Evolutionary conservation across 2,329 filamentous ascomycete genomes (phyloP), one percentile per base, ranked within the genome.

Genomic region (Hypoxylon sp.): DNA sequence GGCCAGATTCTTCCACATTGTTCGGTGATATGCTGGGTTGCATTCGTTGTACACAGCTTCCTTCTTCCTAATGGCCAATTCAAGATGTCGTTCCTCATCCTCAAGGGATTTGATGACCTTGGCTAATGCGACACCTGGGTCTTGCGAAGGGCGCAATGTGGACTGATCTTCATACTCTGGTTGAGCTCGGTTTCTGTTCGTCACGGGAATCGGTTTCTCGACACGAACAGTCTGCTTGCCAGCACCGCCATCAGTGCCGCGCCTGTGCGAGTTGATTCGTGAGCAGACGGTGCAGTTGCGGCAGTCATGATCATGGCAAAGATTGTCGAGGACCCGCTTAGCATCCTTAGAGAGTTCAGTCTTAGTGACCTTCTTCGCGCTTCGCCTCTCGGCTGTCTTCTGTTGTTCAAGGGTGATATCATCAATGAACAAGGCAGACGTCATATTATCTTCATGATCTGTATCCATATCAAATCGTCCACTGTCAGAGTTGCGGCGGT

Each of bases 81-180:
- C 91, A 58, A 97, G 81, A 76, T 97, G 92, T 11, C 86, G 85
- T 48, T 94, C 86, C 78, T 97, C 94, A 76, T 97, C 93, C 72
- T 93, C 85, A 2, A 97, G 82, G 6, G 89, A 87, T 80, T 97
- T 96, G 77, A 97, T 90, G 21, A 97, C 92, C n/a, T 90, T 88
- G 6, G 92, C 91, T 23, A 97, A 87, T 9, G 93, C 93, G 46
- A 90, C 80, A 3, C 87, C 89, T 0, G 93, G 93, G 1, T 88
- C 82, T 75, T 93, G 90, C 0, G 90, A 85, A 5, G 91, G 89
- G 4, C 91, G 89, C 73, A 90, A 82, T 1, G 87, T 90, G 2
- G 81, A 80, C 52, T 87, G 84, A 43, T 87, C 85, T 11, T 89
- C 86, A 63, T 83, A 75, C n/a, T 61, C 70, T 21, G 74, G 70